These are phyloP conservation scores for Jamesozyma rosinii DNA, from an alignment of 805 yeast species.

Conservation along the genomic window DNA sequence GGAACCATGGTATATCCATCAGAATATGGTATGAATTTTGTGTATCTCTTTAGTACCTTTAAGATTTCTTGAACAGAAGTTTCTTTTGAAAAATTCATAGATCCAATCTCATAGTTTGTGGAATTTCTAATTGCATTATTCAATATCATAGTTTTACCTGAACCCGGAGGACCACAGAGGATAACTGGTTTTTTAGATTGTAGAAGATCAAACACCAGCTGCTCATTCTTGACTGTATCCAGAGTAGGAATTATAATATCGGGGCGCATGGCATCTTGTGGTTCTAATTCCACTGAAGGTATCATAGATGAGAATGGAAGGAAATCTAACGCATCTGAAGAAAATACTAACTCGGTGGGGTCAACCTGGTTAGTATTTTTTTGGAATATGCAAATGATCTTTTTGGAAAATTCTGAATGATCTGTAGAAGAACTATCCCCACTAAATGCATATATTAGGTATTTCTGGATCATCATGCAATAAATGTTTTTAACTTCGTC, in stretches of 20 bases:
- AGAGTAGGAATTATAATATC: constrained; percentile 66
- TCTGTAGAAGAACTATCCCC: constrained; percentile 32
- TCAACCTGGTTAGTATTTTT: not conserved
- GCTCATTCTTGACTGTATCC: constrained; percentile 66
- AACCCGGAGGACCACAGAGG: constrained; percentile 94
- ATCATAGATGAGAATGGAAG: constrained; percentile 34
- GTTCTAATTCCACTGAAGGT: constrained; percentile 39
- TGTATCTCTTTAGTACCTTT: constrained; percentile 61
- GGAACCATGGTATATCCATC: constrained; percentile 53
- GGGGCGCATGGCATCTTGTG: constrained; percentile 51
- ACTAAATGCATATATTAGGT: constrained; percentile 27
- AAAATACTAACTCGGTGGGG: constrained; percentile 19
- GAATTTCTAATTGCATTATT: constrained; percentile 55
- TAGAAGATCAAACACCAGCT: constrained; percentile 47
- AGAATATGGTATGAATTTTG: constrained; percentile 46
- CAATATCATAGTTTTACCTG: constrained; percentile 91
- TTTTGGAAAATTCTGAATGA: constrained; percentile 23
- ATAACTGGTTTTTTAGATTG: constrained; percentile 51
- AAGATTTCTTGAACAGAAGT: constrained; percentile 55
- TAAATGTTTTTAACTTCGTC: not conserved
- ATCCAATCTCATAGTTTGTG: constrained; percentile 48
- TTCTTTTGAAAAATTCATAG: constrained; percentile 76
- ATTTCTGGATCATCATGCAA: constrained; percentile 4
- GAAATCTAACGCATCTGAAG: constrained; percentile 43
- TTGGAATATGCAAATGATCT: not conserved